These are phyloP conservation scores for Prunella vulgaris DNA, from an alignment of 257 asterid species.

Conservation along the genomic window DNA sequence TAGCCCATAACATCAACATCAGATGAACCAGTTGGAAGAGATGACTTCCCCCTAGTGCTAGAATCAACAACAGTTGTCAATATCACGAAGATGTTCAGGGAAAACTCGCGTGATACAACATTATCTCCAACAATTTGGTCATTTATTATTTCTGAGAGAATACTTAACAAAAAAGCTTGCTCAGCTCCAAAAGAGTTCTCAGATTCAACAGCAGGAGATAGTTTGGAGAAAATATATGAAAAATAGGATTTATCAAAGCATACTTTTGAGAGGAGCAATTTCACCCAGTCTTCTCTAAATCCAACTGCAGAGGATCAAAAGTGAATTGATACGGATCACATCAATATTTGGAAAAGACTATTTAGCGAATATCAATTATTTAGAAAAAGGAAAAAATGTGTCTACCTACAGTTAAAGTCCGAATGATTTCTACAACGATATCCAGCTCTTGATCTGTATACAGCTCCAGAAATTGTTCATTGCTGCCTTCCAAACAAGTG, in stretches of 20 bases:
- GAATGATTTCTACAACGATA: constrained; percentile 40
- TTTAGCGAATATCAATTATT: not conserved
- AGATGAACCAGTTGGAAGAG: constrained; percentile 63
- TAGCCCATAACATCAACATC: constrained; percentile 63
- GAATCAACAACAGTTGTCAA: constrained; percentile 46
- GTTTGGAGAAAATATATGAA: constrained; percentile 41
- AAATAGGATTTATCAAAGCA: constrained; percentile 47
- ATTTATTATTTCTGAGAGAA: constrained; percentile 50
- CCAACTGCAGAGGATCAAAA: constrained; percentile 54
- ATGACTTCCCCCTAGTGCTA: constrained; percentile 33
- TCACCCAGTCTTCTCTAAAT: constrained; percentile 57
- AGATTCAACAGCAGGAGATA: constrained; percentile 22
- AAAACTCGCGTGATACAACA: constrained; percentile 35
- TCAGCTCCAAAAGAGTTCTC: constrained; percentile 37
- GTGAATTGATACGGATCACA: not conserved
- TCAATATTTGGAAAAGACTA: not conserved
- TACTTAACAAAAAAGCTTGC: constrained; percentile 51
- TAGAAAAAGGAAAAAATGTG: not conserved
- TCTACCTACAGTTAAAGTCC: constrained; percentile 56
- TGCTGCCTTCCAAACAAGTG: constrained; percentile 48
- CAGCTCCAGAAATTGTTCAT: constrained; percentile 32
- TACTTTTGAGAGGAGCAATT: constrained; percentile 50
- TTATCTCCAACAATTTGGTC: constrained; percentile 43
- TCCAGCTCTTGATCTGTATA: constrained; percentile 45
- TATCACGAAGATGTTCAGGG: constrained; percentile 37